phyloP scores from a whole-genome alignment of 2,329 filamentous ascomycete genomes.

The Hypoxylon sp. region DNA sequence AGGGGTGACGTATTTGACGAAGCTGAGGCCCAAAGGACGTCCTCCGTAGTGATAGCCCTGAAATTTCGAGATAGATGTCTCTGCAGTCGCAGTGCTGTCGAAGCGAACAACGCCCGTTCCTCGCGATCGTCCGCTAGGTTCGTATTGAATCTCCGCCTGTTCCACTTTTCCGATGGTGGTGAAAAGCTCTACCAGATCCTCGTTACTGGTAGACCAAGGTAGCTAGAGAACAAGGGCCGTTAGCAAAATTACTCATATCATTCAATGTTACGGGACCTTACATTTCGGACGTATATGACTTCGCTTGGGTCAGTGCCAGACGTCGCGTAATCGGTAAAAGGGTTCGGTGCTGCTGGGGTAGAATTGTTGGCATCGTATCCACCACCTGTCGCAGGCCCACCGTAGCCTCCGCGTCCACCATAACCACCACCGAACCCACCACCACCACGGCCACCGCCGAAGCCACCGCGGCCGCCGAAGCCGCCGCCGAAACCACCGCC shows the following conservation, averaged over 20 bases:
- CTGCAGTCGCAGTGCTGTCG: constrained; percentile 82
- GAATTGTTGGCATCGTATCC: constrained; percentile 46
- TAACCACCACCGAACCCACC: constrained; percentile 56
- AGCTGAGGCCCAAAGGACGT: constrained; percentile 90
- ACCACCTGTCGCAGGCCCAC: constrained; percentile 55
- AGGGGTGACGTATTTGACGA: constrained; percentile 88
- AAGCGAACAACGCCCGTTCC: constrained; percentile 98
- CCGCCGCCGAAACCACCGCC: constrained; percentile 68
- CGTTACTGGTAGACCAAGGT: constrained; percentile 98
- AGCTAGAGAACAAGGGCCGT: constrained; percentile 67
- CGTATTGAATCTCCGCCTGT: constrained; percentile 99
- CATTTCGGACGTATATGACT: constrained; percentile 95
- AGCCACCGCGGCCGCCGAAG: constrained; percentile 57
- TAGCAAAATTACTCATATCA: constrained; percentile 38
- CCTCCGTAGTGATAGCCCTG: constrained; percentile 97
- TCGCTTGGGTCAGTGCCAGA: constrained; percentile 85
- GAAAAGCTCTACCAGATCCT: constrained; percentile 95
- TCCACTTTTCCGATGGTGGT: constrained; percentile 98
- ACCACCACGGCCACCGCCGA: constrained; percentile 56
- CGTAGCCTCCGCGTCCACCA: constrained; percentile 52
- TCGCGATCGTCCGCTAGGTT: constrained; percentile 93
- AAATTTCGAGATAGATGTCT: constrained; percentile 96
- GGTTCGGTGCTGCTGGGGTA: constrained; percentile 75
- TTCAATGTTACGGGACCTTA: constrained; percentile 63
- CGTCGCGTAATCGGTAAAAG: constrained; percentile 93